Evolutionary conservation across 169 alveolate genomes (phyloP).

Genomic region (Plasmodium chabaudi): DNA sequence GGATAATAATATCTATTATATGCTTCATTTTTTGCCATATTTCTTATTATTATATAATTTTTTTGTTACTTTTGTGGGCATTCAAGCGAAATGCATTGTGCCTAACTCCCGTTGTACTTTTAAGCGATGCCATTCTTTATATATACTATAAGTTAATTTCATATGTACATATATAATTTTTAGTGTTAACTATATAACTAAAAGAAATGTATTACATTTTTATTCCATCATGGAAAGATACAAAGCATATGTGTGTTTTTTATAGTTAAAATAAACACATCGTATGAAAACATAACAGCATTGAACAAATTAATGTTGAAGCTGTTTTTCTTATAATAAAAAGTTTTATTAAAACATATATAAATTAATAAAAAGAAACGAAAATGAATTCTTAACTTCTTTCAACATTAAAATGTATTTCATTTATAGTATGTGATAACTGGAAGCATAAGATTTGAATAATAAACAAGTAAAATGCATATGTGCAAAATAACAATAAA

Average conservation of each 20-base stretch:
- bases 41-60: not conserved
- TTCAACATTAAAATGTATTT: too few species aligned
- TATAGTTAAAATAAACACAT: not conserved
- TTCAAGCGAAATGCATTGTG: constrained; percentile 72
- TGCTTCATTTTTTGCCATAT: not conserved
- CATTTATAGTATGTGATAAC: too few species aligned
- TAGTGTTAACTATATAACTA: not conserved
- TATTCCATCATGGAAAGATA: not conserved
- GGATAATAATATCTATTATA: not conserved
- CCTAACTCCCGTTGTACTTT: constrained; percentile 57
- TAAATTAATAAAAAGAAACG: too few species aligned
- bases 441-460: too few species aligned
- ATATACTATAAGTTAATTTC: not conserved
- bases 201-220: constrained; percentile 8
- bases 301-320: too few species aligned
- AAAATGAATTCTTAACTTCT: too few species aligned
- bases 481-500: too few species aligned
- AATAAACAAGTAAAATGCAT: too few species aligned
- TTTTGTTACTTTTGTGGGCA: constrained; percentile 64
- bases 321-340: too few species aligned
- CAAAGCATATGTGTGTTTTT: not conserved
- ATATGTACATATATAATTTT: constrained; percentile 10
- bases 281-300: not conserved
- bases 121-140: constrained; percentile 46
- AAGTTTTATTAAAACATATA: too few species aligned